Conservation (phyloP, 305 asterid species). For the Rubia peregrina region DNA sequence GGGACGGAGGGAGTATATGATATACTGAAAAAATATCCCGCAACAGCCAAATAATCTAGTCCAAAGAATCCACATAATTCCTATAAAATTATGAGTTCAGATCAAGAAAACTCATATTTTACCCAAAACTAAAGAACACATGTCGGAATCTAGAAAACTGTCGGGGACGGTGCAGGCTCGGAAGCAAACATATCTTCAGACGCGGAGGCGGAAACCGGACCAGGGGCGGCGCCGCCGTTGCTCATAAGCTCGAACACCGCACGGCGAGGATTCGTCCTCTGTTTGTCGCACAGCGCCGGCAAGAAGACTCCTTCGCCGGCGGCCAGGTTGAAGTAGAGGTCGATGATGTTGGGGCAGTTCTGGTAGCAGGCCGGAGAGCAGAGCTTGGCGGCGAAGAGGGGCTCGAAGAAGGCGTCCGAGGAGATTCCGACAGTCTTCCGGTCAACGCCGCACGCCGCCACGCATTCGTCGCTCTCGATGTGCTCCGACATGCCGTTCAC, state of each 20-base stretch:
- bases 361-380: constrained; percentile 54
- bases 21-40: neutral
- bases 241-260: constrained; percentile 48
- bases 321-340: constrained; percentile 62
- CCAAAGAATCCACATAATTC: neutral
- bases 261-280: constrained; percentile 43
- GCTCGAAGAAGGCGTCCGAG: constrained; percentile 50
- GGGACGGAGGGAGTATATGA: too few relatives aligned
- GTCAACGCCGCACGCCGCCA: constrained; percentile 53
- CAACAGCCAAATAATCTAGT: neutral
- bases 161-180: constrained; percentile 25
- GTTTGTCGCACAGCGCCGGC: constrained; percentile 46
- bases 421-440: constrained; percentile 56
- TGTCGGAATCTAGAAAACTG: constrained; percentile 20
- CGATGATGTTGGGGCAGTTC: constrained; percentile 56
- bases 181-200: constrained; percentile 13
- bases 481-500: constrained; percentile 41
- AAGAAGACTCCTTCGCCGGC: constrained; percentile 64
- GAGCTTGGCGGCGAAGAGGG: constrained; percentile 37
- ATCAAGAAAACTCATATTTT: neutral
- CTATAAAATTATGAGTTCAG: neutral
- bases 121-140: neutral
- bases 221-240: constrained; percentile 30
- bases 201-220: neutral
- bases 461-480: constrained; percentile 51